A percentile compares a stretch with the other conserved stretches of the same genome.
These are phyloP conservation scores for Cardiosporidium cionae DNA, from an alignment of 169 alveolate genomes.

Conservation along the genomic window DNA sequence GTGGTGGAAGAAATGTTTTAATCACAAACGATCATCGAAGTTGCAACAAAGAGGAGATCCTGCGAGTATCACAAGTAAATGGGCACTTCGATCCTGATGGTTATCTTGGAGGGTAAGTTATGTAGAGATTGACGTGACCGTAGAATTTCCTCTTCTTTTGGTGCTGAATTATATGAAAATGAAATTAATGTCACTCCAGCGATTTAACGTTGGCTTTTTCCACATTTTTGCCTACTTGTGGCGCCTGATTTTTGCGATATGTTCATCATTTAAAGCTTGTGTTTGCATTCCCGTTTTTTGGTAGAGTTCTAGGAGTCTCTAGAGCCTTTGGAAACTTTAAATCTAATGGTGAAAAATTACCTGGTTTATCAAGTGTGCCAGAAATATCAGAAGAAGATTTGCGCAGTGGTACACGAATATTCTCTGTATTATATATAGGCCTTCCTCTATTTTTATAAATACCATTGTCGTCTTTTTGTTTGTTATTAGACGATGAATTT, in stretches of 20 bases:
- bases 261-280: not conserved
- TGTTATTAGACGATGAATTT: conserved; percentile 44
- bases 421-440: no score
- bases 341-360: conserved; percentile 42
- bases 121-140: not conserved
- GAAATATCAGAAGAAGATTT: conserved; percentile 39
- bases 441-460: no score
- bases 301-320: conserved; percentile 43
- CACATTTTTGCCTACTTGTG: not conserved
- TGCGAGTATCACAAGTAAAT: conserved; percentile 31
- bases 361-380: conserved; percentile 48
- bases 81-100: conserved; percentile 46
- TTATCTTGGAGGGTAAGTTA: not conserved
- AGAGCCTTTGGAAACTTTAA: conserved; percentile 46
- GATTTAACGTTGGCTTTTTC: not conserved
- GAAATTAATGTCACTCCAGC: not conserved
- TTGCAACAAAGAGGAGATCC: conserved; percentile 37
- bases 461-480: not conserved
- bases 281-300: not conserved
- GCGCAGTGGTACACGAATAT: no score
- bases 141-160: not conserved
- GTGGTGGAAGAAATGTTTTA: conserved; percentile 34
- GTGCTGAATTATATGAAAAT: not conserved
- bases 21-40: conserved; percentile 38
- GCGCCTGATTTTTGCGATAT: not conserved